Evolutionary conservation across 805 yeast species (phyloP), one percentile per base, ranked within the genome.

Genomic region (Metschnikowia drakensbergensis): DNA sequence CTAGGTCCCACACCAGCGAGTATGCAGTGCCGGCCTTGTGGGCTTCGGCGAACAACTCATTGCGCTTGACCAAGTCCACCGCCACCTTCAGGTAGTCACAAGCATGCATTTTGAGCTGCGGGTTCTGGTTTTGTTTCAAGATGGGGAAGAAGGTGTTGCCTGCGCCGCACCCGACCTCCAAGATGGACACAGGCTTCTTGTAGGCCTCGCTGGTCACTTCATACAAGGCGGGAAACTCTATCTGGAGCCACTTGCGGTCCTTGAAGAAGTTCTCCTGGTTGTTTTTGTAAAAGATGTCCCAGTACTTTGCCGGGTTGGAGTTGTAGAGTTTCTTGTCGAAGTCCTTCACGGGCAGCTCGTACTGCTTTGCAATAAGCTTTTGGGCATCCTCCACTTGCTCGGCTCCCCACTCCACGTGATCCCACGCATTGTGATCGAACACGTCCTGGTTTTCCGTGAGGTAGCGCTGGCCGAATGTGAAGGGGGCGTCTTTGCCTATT

Each of bases 81-180:
- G 99, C 99, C 53, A 84, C 84, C 50, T 84, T 82, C 49, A 95
- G 86, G 64, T 86, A 94, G 67, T 94, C 99, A 43, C 90, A 94
- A 2, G 96, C 99, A 47, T 81, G 77, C 6, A 94, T 80, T 55
- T 71, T 77, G 45, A 94, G 69, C 27, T 82, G 68, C n/a, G 83
- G 82, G 67, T 94, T 94, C 64, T 87, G 75, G 64, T 94, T 94
- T 58, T 86, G 90, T 47, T 77, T 77, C 49, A 94, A 69, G 22
- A 94, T 84, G 4, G 99, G 99, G 65, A 86, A 94, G 73, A 94
- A 79, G 0, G 99, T 94, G 66, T 94, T 94, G 8, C 99, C 99
- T 4, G 97, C 98, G 48, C 99, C 99, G 69, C 99, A 94, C 3
- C 99, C 99, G 41, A 94, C 85, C 66, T 94, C 99, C 47, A 94